Conservation (phyloP, 176 grass and related monocot genomes). For the Eragrostis nindensis region DNA sequence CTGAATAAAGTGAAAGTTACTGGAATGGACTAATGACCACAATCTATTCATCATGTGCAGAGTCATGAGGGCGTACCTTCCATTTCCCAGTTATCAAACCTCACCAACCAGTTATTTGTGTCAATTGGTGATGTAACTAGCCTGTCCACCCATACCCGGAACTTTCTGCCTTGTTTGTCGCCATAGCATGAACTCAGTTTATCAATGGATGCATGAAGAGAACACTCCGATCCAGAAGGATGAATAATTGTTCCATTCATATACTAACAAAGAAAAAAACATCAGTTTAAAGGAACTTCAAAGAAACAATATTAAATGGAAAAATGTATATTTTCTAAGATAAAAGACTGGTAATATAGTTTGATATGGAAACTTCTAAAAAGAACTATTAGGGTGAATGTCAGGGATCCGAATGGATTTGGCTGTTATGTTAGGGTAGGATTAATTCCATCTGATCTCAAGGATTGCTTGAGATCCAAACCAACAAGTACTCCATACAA, state of each 20-base stretch:
- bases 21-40: background rate
- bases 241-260: slow-evolving; percentile 65
- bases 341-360: background rate
- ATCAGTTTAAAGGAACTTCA: slow-evolving; percentile 32
- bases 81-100: slow-evolving; percentile 85
- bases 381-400: background rate
- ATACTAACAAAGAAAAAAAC: slow-evolving; percentile 53
- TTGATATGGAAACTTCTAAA: background rate
- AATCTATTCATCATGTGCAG: slow-evolving; percentile 21
- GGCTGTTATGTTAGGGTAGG: too few relatives aligned
- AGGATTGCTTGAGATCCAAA: too few relatives aligned
- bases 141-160: slow-evolving; percentile 83
- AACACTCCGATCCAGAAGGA: slow-evolving; percentile 70
- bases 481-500: too few relatives aligned
- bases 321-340: background rate
- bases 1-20: slow-evolving; percentile 11
- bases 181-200: slow-evolving; percentile 58
- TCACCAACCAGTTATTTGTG: slow-evolving; percentile 72
- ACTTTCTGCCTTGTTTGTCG: slow-evolving; percentile 68
- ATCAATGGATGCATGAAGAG: slow-evolving; percentile 64
- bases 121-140: slow-evolving; percentile 61
- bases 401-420: too few relatives aligned
- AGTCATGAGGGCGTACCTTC: slow-evolving; percentile 53
- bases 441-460: too few relatives aligned
- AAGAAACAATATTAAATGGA: background rate